phyloP scores from a whole-genome alignment of 306 rosid species.

The Rosa chinensis region DNA sequence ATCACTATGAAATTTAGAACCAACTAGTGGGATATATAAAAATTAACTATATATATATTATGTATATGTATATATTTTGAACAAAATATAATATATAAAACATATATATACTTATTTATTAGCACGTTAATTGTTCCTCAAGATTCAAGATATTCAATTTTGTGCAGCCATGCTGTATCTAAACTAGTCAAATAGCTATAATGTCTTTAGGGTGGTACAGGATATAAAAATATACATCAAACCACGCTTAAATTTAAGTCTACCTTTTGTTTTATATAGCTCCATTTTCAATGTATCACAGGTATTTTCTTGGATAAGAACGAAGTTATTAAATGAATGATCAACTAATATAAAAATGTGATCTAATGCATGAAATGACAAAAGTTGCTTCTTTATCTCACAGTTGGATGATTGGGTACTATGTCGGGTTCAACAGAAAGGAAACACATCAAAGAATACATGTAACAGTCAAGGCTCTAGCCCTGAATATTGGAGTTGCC shows the following conservation, averaged over 20 bases:
- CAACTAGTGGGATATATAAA: too few relatives aligned
- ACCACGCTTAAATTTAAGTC: not conserved
- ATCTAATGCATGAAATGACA: constrained; percentile 15
- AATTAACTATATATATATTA: too few relatives aligned
- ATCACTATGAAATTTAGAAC: too few relatives aligned
- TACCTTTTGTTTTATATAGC: not conserved
- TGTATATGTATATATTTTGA: too few relatives aligned
- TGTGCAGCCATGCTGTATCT: not conserved
- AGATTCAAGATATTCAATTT: not conserved
- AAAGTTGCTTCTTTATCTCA: constrained; percentile 15
- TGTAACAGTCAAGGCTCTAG: constrained; percentile 39
- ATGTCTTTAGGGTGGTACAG: not conserved
- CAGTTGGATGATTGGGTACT: constrained; percentile 87
- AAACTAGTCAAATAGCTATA: not conserved
- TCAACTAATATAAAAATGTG: not conserved
- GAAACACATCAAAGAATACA: constrained; percentile 35
- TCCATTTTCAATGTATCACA: not conserved
- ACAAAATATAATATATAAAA: too few relatives aligned
- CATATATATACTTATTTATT: not conserved
- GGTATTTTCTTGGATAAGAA: not conserved
- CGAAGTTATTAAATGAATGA: not conserved
- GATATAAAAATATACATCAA: not conserved
- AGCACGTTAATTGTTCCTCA: not conserved
- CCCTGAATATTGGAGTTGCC: constrained; percentile 20
- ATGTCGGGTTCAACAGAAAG: constrained; percentile 66